Conservation (phyloP, 345 rosid genomes). For the Psidium friedrichsthalianum region DNA sequence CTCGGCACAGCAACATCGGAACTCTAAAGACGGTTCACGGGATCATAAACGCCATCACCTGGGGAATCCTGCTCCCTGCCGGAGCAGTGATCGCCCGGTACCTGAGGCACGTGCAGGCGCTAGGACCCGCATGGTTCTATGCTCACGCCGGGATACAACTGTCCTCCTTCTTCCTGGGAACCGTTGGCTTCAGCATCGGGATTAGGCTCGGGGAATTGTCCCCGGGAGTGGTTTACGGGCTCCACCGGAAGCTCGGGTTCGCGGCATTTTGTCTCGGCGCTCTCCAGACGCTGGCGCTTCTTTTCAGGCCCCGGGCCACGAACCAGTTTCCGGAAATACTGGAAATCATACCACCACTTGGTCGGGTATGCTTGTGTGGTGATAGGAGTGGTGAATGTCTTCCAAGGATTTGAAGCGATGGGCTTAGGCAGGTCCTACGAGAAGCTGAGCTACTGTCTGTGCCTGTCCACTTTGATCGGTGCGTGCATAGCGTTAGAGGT, state of each 20-base stretch:
- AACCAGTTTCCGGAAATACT: conserved; percentile 79
- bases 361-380: conserved; percentile 90
- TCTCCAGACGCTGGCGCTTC: conserved; percentile 66
- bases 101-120: conserved; percentile 49
- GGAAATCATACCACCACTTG: conserved; percentile 97
- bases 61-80: conserved; percentile 68
- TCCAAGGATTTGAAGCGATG: conserved; percentile 88
- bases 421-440: conserved; percentile 63
- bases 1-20: conserved; percentile 11
- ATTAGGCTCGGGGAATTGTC: conserved; percentile 62
- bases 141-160: conserved; percentile 66
- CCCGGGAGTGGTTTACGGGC: conserved; percentile 51
- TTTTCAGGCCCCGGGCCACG: conserved; percentile 81
- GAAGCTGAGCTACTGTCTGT: conserved; percentile 61
- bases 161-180: conserved; percentile 44
- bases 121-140: conserved; percentile 89
- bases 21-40: conserved; percentile 51
- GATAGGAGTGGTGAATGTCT: conserved; percentile 89
- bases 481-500: conserved; percentile 83
- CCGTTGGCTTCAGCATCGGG: conserved; percentile 66
- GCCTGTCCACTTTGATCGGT: conserved; percentile 63
- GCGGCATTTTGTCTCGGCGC: conserved; percentile 47
- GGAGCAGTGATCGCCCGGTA: conserved; percentile 73
- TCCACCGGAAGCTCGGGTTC: conserved; percentile 76
- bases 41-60: conserved; percentile 48